Base-by-base conservation (phyloP, 192 early-diverging fungal genomes). In the Nowakowskiella sp. region DNA sequence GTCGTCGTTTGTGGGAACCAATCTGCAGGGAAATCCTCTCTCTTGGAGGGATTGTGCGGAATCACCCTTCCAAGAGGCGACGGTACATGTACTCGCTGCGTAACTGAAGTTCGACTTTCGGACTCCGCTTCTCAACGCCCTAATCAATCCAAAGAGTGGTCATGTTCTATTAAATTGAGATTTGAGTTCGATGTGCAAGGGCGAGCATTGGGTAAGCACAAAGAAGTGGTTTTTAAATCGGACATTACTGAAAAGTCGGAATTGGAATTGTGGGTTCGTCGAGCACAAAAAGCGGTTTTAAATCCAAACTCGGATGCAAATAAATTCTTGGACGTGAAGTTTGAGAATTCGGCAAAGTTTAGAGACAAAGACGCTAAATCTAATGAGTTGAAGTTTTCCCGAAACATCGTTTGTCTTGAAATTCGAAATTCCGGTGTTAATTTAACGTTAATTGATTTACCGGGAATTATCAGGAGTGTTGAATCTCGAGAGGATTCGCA, bases 371-470 rank as follows among this genome's bases (percentile, higher is more conserved):
- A 77, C 55, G 72, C 63, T n/a, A 23, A 28, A 3, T 47, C 27
- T 31, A 79, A 79, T 31, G 64, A 74, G 44, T 44, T 79, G 1
- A 69, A 63, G 61, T 79, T 79, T 36, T 55, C 58, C 0, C 48
- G 54, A 29, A 77, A 79, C 56, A 64, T 79, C 8, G 69, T 79
- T 22, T 79, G 77, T 49, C 55, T 81, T 9, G 74, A 78, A 31
- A 78, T 81, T 30, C 58, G 51, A 7, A 71, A 72, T 4, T 63
- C 73, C 13, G 66, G 64, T 10, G 60, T 72, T 32, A 72, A 77
- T 39, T 57, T 81, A 31, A 78, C 72, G n/a, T 51, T 81, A 43
- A 80, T 81, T 44, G 78, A 81, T 57, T 56, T 81, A 43, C 78
- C 78, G 0, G 78, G 78, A 19, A 81, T 81, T 51, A 81, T 81